phyloP scores from a whole-genome alignment of 257 asterid species.

The Solanum chiquidenum region DNA sequence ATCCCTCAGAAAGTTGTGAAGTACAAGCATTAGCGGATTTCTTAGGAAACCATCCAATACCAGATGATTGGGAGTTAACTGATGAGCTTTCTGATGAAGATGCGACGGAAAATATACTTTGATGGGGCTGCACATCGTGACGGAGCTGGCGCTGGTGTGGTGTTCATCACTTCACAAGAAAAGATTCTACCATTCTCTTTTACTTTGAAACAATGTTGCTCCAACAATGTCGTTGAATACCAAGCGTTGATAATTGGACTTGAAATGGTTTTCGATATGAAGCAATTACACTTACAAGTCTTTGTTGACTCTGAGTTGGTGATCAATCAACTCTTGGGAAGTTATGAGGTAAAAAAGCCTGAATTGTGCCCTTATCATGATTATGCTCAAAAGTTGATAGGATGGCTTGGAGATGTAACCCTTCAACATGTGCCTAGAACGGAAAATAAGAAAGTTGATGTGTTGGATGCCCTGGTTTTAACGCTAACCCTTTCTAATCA shows the following conservation, averaged over 20 bases:
- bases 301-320: not conserved
- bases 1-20: too few species aligned
- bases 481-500: too few species aligned
- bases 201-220: not conserved
- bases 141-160: not conserved
- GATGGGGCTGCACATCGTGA: not conserved
- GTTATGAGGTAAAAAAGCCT: not conserved
- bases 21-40: not conserved
- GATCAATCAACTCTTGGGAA: not conserved
- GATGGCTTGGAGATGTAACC: not conserved
- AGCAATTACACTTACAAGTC: not conserved
- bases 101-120: not conserved
- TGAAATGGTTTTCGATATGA: not conserved
- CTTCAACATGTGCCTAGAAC: not conserved
- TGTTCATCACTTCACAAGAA: not conserved
- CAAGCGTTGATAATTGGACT: not conserved
- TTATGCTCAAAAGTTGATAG: not conserved
- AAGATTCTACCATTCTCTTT: not conserved
- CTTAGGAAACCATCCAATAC: not conserved
- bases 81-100: not conserved
- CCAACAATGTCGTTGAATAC: not conserved
- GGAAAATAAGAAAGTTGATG: too few species aligned
- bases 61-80: too few species aligned
- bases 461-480: too few species aligned
- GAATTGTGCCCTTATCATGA: not conserved